These are phyloP conservation scores for Lichtheimia ornata DNA, from an alignment of 371 early-diverging fungal species.

Conservation along the genomic window DNA sequence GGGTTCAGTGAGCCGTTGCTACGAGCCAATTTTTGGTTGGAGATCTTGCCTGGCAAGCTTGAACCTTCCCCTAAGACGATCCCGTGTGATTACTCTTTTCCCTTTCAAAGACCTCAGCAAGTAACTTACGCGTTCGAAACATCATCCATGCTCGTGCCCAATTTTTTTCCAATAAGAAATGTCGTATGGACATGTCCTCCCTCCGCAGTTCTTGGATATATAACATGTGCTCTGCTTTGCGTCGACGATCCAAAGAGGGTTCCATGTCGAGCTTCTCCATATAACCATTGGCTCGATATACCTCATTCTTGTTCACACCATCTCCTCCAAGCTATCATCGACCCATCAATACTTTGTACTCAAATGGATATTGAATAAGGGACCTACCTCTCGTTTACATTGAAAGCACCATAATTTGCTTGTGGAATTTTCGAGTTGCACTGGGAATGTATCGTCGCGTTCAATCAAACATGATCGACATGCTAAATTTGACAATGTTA, in stretches of 20 bases:
- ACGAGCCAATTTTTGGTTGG: constrained; percentile 37
- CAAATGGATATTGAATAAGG: not conserved
- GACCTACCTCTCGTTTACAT: constrained; percentile 25
- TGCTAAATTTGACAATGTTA: constrained; percentile 7
- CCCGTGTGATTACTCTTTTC: not conserved
- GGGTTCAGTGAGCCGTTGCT: constrained; percentile 42
- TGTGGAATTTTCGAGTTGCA: constrained; percentile 30
- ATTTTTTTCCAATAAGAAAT: constrained; percentile 42
- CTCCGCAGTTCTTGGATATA: constrained; percentile 48
- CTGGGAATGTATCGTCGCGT: constrained; percentile 12
- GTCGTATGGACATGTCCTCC: constrained; percentile 43
- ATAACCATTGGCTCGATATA: constrained; percentile 15
- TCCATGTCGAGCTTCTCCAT: constrained; percentile 20
- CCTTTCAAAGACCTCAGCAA: not conserved
- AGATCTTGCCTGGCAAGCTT: constrained; percentile 35
- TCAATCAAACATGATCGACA: constrained; percentile 25
- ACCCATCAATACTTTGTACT: not conserved
- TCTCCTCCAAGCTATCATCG: constrained; percentile 20
- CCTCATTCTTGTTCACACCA: constrained; percentile 14
- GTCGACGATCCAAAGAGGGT: constrained; percentile 39
- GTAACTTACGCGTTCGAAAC: constrained; percentile 46
- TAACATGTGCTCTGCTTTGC: constrained; percentile 40
- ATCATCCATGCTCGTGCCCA: constrained; percentile 51
- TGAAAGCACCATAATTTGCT: constrained; percentile 29
- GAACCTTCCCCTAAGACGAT: constrained; percentile 38